phyloP scores from a whole-genome alignment of 2,329 filamentous ascomycete species.

The Epichloe coenophiala region DNA sequence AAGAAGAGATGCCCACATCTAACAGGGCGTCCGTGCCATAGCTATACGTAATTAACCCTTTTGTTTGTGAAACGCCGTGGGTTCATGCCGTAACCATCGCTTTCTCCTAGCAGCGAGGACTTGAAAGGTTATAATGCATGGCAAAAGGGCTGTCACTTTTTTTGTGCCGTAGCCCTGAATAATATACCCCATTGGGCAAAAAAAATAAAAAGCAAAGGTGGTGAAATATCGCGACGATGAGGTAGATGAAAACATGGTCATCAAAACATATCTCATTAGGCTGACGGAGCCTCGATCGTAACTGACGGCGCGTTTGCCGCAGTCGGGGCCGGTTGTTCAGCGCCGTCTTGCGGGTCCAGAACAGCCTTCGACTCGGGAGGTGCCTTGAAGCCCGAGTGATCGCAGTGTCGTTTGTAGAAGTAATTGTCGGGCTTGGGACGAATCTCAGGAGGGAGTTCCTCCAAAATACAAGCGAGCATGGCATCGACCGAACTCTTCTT shows the following conservation, averaged over 20 bases:
- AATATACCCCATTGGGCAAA: background rate
- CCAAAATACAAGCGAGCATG: constrained; percentile 59
- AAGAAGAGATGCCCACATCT: background rate
- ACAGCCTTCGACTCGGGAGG: constrained; percentile 45
- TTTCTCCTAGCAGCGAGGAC: background rate
- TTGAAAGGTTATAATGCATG: background rate
- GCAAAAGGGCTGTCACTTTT: background rate
- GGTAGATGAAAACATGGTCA: background rate
- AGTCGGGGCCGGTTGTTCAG: constrained; percentile 19
- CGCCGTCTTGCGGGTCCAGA: constrained; percentile 39
- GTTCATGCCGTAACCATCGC: background rate
- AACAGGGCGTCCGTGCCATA: background rate
- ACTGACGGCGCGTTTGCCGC: constrained; percentile 12
- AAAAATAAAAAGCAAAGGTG: background rate
- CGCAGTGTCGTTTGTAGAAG: constrained; percentile 80
- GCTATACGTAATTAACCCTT: background rate
- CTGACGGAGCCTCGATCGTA: constrained; percentile 13
- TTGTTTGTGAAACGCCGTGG: background rate
- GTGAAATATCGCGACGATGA: background rate
- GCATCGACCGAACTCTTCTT: constrained; percentile 67
- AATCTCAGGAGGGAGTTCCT: constrained; percentile 59
- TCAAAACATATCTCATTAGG: background rate
- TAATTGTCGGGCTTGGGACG: constrained; percentile 58
- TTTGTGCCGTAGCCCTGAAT: background rate
- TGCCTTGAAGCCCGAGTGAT: constrained; percentile 70